phyloP scores from a whole-genome alignment of 148 eudicot species.

The Amaranthus hypochondriacus region DNA sequence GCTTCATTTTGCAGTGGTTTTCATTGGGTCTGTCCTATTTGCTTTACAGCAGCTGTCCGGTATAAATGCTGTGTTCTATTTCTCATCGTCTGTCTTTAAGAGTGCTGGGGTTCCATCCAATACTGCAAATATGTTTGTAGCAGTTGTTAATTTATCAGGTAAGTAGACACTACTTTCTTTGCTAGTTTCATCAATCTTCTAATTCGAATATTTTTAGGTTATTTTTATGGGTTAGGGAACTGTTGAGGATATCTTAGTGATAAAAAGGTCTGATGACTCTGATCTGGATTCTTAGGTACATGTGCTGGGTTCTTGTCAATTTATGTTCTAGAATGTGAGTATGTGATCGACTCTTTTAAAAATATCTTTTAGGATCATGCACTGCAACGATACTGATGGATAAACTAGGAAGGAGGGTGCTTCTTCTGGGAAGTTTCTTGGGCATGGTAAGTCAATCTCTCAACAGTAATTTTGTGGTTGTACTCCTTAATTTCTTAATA shows the following conservation, averaged over 20 bases:
- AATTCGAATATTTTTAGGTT: neutral
- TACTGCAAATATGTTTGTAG: slow-evolving; percentile 62
- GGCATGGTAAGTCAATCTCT: slow-evolving; percentile 57
- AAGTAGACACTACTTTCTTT: neutral
- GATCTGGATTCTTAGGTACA: neutral
- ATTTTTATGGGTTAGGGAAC: neutral
- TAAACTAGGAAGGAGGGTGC: slow-evolving; percentile 79
- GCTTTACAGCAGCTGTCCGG: slow-evolving; percentile 91
- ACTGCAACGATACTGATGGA: slow-evolving; percentile 79
- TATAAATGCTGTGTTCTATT: slow-evolving; percentile 89
- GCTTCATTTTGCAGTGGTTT: slow-evolving; percentile 66
- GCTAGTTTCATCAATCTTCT: neutral
- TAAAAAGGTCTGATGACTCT: neutral
- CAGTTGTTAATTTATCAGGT: slow-evolving; percentile 73
- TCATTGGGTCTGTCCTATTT: slow-evolving; percentile 70
- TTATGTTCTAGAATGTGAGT: neutral
- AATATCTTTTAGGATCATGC: slow-evolving; percentile 51
- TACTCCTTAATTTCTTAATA: neutral
- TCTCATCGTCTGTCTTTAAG: slow-evolving; percentile 81
- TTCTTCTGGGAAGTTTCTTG: slow-evolving; percentile 73
- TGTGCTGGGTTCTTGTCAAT: neutral
- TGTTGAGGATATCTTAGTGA: neutral
- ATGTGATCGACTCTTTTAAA: neutral
- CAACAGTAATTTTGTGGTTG: neutral
- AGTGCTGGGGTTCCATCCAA: slow-evolving; percentile 74